Evolutionary conservation across 257 asterid genomes (phyloP), one percentile per base, ranked within the genome.

Genomic region (Pogostemon cablin): DNA sequence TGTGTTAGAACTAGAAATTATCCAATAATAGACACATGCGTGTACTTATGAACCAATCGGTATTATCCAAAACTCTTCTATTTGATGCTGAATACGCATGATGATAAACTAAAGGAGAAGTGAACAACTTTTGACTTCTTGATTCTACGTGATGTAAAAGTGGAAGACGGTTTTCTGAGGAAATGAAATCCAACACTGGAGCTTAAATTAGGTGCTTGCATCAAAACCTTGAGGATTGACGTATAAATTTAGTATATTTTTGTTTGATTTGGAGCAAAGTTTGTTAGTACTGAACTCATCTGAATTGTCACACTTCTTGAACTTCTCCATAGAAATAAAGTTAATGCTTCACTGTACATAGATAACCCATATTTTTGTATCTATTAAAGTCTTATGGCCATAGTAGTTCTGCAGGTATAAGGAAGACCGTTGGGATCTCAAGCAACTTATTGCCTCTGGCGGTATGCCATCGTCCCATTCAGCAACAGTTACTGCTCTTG

Each of bases 381-480:
- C 34, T 38, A 55, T 65, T 42, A 64, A 65, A 71, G 68, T 65
- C 76, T 71, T 65, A 54, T 58, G 59, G 61, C 77, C 76, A 44
- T 71, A 62, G 52, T 79, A 81, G 80, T 81, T 69, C 71, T 89
- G 76, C 88, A 95, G 99, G 99, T 95, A 89, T 75, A 91, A 79
- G 77, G 98, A 91, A 76, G 83, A 81, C 35, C 85, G 80, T 41
- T 91, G 96, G 98, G 98, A 95, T 77, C 64, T 85, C 52, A 89
- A 83, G 84, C 86, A 78, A 81, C 91, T 95, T 32, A 55, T 91
- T 72, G 98, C 89, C 69, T 89, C 99, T 1, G 99, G 99, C 7
- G 99, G 99, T 7, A 95, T 95, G 99, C 99, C 99, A 0, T 95
- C 99, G 1, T 91, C 99, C 73, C 98, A 95, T 88, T 87, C 99